These are phyloP conservation scores for Boletus fagicola DNA, from an alignment of 768 basidiomycete species.

Conservation along the genomic window DNA sequence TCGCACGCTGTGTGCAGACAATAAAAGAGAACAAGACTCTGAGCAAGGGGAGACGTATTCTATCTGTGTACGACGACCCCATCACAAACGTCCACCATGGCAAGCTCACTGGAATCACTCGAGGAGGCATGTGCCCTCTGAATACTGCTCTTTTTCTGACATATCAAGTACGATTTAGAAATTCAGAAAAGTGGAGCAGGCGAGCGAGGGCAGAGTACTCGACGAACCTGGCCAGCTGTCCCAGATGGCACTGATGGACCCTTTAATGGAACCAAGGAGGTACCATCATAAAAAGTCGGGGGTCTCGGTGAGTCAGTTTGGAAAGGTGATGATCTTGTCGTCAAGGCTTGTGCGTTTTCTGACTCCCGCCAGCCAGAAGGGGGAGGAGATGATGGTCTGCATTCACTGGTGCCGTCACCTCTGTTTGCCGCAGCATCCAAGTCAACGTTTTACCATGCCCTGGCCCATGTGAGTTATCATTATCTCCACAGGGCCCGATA, in stretches of 20 bases:
- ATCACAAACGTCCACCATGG: slow-evolving; percentile 14
- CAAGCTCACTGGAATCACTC: slow-evolving; percentile 24
- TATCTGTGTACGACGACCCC: background rate
- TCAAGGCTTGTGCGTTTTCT: background rate
- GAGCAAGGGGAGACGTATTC: background rate
- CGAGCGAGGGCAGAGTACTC: slow-evolving; percentile 50
- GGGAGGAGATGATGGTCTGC: slow-evolving; percentile 24
- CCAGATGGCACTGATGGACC: slow-evolving; percentile 16
- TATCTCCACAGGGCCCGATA: slow-evolving; percentile 1
- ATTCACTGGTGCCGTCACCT: slow-evolving; percentile 30
- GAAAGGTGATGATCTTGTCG: slow-evolving; percentile 44
- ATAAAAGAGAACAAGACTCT: background rate
- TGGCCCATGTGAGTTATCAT: slow-evolving; percentile 38
- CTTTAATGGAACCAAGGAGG: slow-evolving; percentile 22
- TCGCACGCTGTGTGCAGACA: slow-evolving; percentile 7
- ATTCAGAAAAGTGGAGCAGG: slow-evolving; percentile 57
- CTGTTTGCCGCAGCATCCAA: slow-evolving; percentile 42
- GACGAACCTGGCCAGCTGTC: slow-evolving; percentile 30
- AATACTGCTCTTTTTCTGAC: background rate
- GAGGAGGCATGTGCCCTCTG: slow-evolving; percentile 26
- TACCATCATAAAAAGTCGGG: slow-evolving; percentile 45
- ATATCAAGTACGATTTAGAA: slow-evolving; percentile 37
- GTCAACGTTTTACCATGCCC: slow-evolving; percentile 47
- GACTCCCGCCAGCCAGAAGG: slow-evolving; percentile 19
- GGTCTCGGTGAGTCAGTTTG: slow-evolving; percentile 59